A percentile compares a stretch with the other conserved stretches of the same genome.
phyloP scores from a whole-genome alignment of 164 flowering plant genomes.

The Amborella trichopoda region DNA sequence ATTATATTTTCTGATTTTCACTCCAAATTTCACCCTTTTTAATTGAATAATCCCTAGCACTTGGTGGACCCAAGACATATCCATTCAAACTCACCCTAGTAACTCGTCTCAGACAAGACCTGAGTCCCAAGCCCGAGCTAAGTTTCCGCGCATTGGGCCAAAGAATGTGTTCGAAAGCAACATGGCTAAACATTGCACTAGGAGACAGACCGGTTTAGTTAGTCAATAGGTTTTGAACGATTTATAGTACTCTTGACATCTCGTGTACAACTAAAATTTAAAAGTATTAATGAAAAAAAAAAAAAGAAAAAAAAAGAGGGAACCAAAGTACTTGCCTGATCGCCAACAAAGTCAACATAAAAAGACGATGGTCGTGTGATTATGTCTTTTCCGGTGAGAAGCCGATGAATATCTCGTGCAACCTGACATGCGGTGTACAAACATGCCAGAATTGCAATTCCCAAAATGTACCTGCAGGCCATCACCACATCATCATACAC shows the following conservation, averaged over 20 bases:
- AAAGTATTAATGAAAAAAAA: background rate
- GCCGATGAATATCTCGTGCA: constrained; percentile 29
- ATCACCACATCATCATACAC: background rate
- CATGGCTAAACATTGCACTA: background rate
- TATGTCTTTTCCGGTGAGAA: constrained; percentile 28
- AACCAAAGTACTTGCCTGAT: constrained; percentile 44
- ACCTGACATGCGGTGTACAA: constrained; percentile 47
- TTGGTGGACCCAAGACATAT: too few relatives aligned
- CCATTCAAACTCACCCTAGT: too few relatives aligned
- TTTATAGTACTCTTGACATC: too few relatives aligned
- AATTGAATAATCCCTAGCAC: too few relatives aligned
- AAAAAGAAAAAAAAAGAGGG: background rate
- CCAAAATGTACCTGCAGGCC: constrained; percentile 45
- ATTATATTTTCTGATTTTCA: too few relatives aligned
- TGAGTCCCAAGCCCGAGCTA: too few relatives aligned
- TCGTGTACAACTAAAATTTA: background rate
- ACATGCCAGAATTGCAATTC: constrained; percentile 45
- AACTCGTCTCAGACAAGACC: too few relatives aligned
- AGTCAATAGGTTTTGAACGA: too few relatives aligned
- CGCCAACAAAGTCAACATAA: constrained; percentile 50
- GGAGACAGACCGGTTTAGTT: background rate
- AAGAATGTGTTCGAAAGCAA: background rate
- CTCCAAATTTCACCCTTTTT: too few relatives aligned
- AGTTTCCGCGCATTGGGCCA: too few relatives aligned
- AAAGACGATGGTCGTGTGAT: constrained; percentile 15